These are phyloP conservation scores for Amylocarpus encephaloides DNA, from an alignment of 2,329 filamentous ascomycete genomes.

Conservation along the genomic window DNA sequence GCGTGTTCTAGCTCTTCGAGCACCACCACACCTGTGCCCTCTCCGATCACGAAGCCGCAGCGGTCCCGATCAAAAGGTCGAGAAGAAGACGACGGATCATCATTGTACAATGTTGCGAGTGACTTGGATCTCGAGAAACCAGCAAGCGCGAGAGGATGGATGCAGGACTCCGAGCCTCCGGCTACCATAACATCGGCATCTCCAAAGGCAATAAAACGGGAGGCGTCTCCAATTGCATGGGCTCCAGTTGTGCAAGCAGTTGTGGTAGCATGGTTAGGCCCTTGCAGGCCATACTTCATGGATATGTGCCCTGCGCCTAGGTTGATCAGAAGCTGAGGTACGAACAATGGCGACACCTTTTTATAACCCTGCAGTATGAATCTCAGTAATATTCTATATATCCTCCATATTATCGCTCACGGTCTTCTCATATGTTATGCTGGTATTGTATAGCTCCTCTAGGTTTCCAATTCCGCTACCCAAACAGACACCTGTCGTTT, in stretches of 20 bases:
- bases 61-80: constrained; percentile 79
- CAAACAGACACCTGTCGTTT: constrained; percentile 82
- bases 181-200: constrained; percentile 95
- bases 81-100: constrained; percentile 63
- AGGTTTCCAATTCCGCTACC: constrained; percentile 95
- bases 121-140: constrained; percentile 87
- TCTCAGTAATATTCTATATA: constrained; percentile 18
- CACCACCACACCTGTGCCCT: constrained; percentile 82
- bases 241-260: constrained; percentile 96
- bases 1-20: constrained; percentile 91
- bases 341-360: constrained; percentile 89
- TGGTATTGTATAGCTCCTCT: constrained; percentile 82
- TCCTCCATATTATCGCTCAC: constrained; percentile 37
- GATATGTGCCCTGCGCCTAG: constrained; percentile 91
- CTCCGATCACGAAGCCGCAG: constrained; percentile 84
- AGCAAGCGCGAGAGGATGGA: constrained; percentile 87
- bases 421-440: constrained; percentile 65
- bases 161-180: constrained; percentile 91
- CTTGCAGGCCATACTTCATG: constrained; percentile 83
- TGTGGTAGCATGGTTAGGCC: constrained; percentile 86
- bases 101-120: constrained; percentile 74
- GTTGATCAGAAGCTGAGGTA: constrained; percentile 89
- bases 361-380: constrained; percentile 64
- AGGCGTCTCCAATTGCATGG: constrained; percentile 89
- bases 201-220: constrained; percentile 83